Base-by-base conservation (phyloP, 1,284 basidiomycete genomes). In the Ustilago xerochloae region DNA sequence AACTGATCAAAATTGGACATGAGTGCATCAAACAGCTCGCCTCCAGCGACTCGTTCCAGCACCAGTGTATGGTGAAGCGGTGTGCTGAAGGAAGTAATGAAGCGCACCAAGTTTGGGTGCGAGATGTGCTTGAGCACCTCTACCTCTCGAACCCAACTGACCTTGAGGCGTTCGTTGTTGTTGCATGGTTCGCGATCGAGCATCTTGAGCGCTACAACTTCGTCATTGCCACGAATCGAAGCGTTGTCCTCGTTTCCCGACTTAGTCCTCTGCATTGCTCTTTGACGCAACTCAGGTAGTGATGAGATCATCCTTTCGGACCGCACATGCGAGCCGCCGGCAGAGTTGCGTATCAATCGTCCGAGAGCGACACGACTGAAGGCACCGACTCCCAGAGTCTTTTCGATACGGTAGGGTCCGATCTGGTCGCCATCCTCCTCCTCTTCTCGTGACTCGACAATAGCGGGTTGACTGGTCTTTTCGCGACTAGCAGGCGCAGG, bases 101-200 rank as follows among this genome's bases (percentile, higher is more conserved):
- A 90, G 1, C 89, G 88, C 1, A 93, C 90, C 63, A 95, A 91
- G 45, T 90, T 90, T 0, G 93, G 92, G 84, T 96, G 94, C 3
- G 90, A 90, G 49, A 94, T 91, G 79, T 93, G 92, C 89, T 91
- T 89, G 38, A 96, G 86, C 12, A 96, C 91, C 80, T 94, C 92
- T 12, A 93, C 93, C 85, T 95, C 93, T 26, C 93, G 87, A 41
- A 93, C 88, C 82, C 94, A 94, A 68, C 90, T 91, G 59, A 94
- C 92, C 30, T 91, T 86, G 66, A 92, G 92, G 51, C 92, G 86
- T 68, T 93, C 88, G 77, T 90, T 89, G 52, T 85, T 84, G 39
- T 87, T 86, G 74, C 88, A 89, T 9, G 82, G 81, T 38, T 87
- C 86, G 33, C 90, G 87, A 52, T 90, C 88, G 24, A 93, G 91